Evolutionary conservation across 768 basidiomycete species (phyloP).

Genomic region (Lentinus tigrinus): DNA sequence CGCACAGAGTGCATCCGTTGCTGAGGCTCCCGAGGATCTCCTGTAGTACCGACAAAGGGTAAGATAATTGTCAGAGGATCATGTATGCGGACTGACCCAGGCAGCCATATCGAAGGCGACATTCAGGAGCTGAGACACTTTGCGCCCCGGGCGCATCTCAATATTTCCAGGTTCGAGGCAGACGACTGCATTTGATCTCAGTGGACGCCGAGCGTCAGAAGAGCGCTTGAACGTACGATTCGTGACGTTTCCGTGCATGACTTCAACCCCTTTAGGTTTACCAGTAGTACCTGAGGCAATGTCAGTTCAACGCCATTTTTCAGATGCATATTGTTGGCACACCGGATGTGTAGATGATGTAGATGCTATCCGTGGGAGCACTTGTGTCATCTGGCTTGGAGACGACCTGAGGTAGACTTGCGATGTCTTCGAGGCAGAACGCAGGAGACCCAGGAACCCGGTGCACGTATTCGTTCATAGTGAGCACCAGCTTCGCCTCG

Average conservation of each 20-base stretch:
- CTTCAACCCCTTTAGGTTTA: conserved; percentile 58
- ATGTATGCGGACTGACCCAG: conserved; percentile 38
- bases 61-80: neutral
- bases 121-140: conserved; percentile 60
- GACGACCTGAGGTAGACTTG: neutral
- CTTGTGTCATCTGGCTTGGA: conserved; percentile 39
- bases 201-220: neutral
- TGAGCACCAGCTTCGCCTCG: conserved; percentile 40
- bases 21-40: conserved; percentile 51
- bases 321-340: conserved; percentile 12
- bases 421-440: conserved; percentile 26
- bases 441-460: conserved; percentile 18
- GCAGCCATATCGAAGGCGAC: conserved; percentile 69
- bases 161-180: conserved; percentile 52
- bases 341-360: conserved; percentile 66
- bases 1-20: conserved; percentile 52
- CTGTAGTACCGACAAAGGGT: conserved; percentile 13
- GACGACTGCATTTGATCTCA: conserved; percentile 33
- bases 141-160: conserved; percentile 53
- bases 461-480: conserved; percentile 30
- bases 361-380: conserved; percentile 41
- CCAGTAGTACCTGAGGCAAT: conserved; percentile 48
- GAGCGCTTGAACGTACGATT: conserved; percentile 42
- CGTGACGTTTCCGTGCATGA: conserved; percentile 57
- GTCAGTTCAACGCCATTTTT: conserved; percentile 4